phyloP scores from a whole-genome alignment of 2,329 filamentous ascomycete genomes.

The Corniculantispora saksenae region DNA sequence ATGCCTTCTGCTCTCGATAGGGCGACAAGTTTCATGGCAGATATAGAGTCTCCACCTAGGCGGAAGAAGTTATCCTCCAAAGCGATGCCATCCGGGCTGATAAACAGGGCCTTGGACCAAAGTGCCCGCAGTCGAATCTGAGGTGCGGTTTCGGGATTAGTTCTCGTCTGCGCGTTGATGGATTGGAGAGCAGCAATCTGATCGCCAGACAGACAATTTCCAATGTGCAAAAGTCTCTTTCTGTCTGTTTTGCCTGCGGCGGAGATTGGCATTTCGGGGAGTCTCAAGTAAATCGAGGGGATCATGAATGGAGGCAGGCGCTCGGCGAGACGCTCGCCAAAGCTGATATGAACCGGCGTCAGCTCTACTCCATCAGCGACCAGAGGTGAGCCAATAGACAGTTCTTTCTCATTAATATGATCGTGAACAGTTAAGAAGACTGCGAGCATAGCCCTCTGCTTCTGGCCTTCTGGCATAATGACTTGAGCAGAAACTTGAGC shows the following conservation, averaged over 20 bases:
- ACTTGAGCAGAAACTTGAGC: not conserved
- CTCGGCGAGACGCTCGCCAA: not conserved
- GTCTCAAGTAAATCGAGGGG: not conserved
- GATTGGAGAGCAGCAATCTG: not conserved
- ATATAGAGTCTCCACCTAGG: not conserved
- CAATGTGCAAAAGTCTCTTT: not conserved
- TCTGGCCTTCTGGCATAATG: not conserved
- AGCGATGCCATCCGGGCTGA: not conserved
- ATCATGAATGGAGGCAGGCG: not conserved
- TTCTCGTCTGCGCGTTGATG: not conserved
- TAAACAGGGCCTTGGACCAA: not conserved
- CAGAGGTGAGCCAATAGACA: not conserved
- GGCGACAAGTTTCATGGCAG: not conserved
- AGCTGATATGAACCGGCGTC: not conserved
- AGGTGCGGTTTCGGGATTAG: not conserved
- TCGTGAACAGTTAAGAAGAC: not conserved
- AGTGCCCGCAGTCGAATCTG: not conserved
- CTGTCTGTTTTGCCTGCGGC: not conserved
- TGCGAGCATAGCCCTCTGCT: not conserved
- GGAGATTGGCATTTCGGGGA: not conserved
- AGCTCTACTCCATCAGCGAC: not conserved
- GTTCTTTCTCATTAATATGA: not conserved
- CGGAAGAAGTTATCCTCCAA: constrained; percentile 5
- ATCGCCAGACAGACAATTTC: not conserved
- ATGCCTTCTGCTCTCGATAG: not conserved